Base-by-base conservation (phyloP, 495 filamentous ascomycete genomes). In the Rhypophila decipiens region DNA sequence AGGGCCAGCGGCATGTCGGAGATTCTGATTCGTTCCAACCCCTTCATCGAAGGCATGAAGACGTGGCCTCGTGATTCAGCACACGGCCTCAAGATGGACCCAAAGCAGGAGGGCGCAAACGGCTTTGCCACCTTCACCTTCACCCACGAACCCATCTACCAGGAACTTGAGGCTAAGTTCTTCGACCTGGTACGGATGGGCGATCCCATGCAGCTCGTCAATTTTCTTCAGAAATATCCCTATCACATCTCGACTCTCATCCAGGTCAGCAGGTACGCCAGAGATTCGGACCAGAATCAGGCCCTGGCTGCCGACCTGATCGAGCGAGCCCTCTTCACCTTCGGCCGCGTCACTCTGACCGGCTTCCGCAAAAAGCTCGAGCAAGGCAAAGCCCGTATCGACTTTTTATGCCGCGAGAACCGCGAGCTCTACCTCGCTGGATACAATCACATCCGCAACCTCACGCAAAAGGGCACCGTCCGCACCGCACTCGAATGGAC, bases 181-280 rank as follows among this genome's bases (percentile, higher is more conserved):
- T 81, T 87, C 21, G 69, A 72, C 5, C 84, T 84, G 51, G 93
- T 96, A 19, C 83, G 85, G 60, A 85, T 81, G 42, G 83, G 88
- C 74, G 86, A 95, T 60, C 86, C 87, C 9, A 80, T 90, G 58
- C 71, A 61, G 22, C 55, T 80, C 23, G 69, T 78, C 37, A 46
- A 67, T 19, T 72, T 75, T 24, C 46, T 80, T 11, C 43, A 54
- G 22, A 44, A 55, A 42, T 62, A 74, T 60, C 76, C 89, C 1
- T 97, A 96, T 59, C 90, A 97, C 58, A 82, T 97, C 50, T 91
- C 90, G 0, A 93, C 90, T 2, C 78, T 98, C 8, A 82, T 96
- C 36, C 90, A 96, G 62, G 88, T 93, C 18, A 94, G 88, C 44
- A 88, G 90, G 62, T 85, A 96, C 37, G 88, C 88, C 17, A 87